A percentile compares a stretch with the other conserved stretches of the same genome.
Conservation (phyloP, 1,284 basidiomycete species). For the Irpex lacteus region DNA sequence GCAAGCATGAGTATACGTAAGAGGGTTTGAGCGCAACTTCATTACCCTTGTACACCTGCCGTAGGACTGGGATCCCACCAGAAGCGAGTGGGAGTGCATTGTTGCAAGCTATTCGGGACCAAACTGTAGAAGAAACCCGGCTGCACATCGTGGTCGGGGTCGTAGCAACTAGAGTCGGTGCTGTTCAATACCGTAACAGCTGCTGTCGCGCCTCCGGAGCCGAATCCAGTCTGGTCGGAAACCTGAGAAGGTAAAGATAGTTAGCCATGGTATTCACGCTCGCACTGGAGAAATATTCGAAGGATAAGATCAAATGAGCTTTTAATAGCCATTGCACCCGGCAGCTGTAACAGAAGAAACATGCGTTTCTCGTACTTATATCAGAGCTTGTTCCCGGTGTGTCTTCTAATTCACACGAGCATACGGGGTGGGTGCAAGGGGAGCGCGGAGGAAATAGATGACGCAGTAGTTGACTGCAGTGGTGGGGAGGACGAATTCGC, state of each 20-base stretch:
- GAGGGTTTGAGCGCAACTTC: slow-evolving; percentile 23
- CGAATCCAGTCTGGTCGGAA: slow-evolving; percentile 68
- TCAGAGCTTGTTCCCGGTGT: no score
- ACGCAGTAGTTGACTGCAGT: not conserved
- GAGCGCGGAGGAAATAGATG: not conserved
- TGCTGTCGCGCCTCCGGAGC: slow-evolving; percentile 70
- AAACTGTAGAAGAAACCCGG: slow-evolving; percentile 61
- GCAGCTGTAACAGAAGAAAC: no score
- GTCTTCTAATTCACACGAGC: not conserved
- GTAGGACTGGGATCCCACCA: slow-evolving; percentile 52
- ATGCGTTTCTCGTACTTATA: no score
- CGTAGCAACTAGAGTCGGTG: slow-evolving; percentile 55
- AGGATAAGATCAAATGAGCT: not conserved
- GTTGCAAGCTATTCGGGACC: slow-evolving; percentile 56
- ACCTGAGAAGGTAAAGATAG: slow-evolving; percentile 41
- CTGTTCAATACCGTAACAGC: slow-evolving; percentile 52
- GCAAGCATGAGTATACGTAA: not conserved
- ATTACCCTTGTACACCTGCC: slow-evolving; percentile 32
- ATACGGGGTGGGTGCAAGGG: not conserved
- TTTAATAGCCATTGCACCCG: no score
- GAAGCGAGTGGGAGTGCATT: slow-evolving; percentile 57
- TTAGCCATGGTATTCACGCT: slow-evolving; percentile 1
- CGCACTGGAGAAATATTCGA: not conserved
- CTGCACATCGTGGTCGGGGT: slow-evolving; percentile 42
- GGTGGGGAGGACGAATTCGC: not conserved